Base-by-base conservation (phyloP, 768 basidiomycete species). In the Podaxis rugospora region DNA sequence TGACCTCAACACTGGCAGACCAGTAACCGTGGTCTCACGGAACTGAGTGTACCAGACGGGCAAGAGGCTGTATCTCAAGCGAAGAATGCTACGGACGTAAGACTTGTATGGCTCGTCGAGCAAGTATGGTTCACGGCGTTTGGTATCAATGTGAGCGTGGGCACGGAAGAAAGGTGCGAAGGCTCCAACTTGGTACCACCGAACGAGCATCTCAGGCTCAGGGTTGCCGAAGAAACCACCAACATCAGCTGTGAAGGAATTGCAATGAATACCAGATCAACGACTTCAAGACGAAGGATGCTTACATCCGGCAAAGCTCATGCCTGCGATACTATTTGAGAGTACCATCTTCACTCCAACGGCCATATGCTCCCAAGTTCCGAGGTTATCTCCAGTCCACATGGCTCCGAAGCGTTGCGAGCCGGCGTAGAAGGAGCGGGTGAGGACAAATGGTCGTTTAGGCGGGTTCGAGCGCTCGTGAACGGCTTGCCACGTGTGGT, bases 151-250 rank as follows among this genome's bases (percentile, higher is more conserved):
- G 72, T 98, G 96, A 10, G 95, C 96, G 72, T 99, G 97, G 1
- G 96, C 97, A 61, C 97, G 86, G 88, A 98, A 95, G 86, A 99
- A 99, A 5, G 97, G 96, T 55, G 88, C 88, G 74, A 98, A 96
- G 1, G 87, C 85, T 25, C 97, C 97, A 53, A 96, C 91, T 76
- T 92, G 93, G 66, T 99, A 98, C 95, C 96, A 99, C 51, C 97
- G 82, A 7, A 95, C 88, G 36, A 99, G 85, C 87, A 98, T 93
- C 69, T 98, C 97, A 0, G 90, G 82, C 49, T 89, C 86, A 0
- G 97, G 95, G 72, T 98, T 95, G 16, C 96, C 95, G 69, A 98
- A 98, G 87, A 98, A 99, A 14, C 97, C 97, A 18, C 97, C 96
- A 55, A 98, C 95, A 68, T 99, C 97, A 63, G 97, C 96, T 98